phyloP scores from a whole-genome alignment of 2,329 filamentous ascomycete species.

The Scedosporium boydii region DNA sequence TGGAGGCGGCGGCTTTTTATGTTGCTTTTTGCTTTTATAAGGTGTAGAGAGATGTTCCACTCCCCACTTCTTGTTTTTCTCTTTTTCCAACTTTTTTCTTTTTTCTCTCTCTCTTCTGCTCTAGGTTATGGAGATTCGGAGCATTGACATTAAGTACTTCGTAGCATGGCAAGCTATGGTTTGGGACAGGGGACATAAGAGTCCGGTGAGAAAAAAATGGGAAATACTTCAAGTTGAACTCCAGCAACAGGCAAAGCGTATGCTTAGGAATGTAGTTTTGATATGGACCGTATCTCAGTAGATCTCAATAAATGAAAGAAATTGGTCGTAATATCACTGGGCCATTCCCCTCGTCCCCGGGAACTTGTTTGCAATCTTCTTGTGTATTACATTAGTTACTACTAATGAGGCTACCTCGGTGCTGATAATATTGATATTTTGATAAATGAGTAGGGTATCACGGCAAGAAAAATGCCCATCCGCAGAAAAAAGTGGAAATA shows the following conservation, averaged over 20 bases:
- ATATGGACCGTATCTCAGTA: too few relatives aligned
- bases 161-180: too few relatives aligned
- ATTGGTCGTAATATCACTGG: too few relatives aligned
- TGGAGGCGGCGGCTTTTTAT: slow-evolving; percentile 88
- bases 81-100: background rate
- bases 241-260: too few relatives aligned
- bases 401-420: background rate
- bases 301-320: too few relatives aligned
- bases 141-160: too few relatives aligned
- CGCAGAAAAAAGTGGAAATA: slow-evolving; percentile 3
- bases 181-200: too few relatives aligned
- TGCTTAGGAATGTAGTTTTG: too few relatives aligned
- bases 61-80: background rate
- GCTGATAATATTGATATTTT: background rate
- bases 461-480: slow-evolving; percentile 9
- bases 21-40: slow-evolving; percentile 97
- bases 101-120: too few relatives aligned
- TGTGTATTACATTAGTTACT: slow-evolving; percentile 4
- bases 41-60: slow-evolving; percentile 40
- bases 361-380: background rate
- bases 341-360: background rate
- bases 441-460: slow-evolving; percentile 11
- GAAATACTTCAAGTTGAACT: too few relatives aligned
- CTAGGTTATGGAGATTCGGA: too few relatives aligned
- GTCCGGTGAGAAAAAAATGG: too few relatives aligned